These are phyloP conservation scores for Sicyos baderoa DNA, from an alignment of 306 rosid species.

Conservation along the genomic window DNA sequence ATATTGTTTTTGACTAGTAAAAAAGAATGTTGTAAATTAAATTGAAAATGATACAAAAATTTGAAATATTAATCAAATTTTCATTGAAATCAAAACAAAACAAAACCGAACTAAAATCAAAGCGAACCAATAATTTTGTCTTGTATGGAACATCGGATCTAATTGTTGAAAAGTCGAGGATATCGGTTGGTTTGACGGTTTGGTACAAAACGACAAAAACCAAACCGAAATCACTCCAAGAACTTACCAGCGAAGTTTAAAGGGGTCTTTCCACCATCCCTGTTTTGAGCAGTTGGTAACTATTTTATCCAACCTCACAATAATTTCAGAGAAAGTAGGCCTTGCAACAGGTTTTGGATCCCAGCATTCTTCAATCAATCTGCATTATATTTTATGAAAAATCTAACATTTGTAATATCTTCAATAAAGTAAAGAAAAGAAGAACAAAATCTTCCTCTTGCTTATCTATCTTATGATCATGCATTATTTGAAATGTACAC, in stretches of 20 bases:
- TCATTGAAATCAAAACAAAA: no score
- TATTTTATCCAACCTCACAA: conserved; percentile 73
- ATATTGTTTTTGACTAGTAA: no score
- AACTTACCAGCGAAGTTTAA: conserved; percentile 88
- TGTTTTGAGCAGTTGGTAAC: conserved; percentile 78
- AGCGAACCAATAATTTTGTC: no score
- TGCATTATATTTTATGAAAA: conserved; percentile 22
- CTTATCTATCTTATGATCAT: neutral
- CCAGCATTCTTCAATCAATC: conserved; percentile 97
- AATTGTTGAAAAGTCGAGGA: no score
- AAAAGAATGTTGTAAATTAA: no score
- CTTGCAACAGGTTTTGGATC: conserved; percentile 64
- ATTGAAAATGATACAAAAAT: no score
- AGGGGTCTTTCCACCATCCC: conserved; percentile 97
- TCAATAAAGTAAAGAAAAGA: neutral
- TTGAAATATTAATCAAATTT: no score
- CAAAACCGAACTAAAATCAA: no score
- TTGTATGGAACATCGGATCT: no score
- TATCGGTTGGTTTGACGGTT: no score
- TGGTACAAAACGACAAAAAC: no score
- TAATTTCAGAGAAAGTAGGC: conserved; percentile 77
- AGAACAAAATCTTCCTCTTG: neutral
- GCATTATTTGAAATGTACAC: neutral
- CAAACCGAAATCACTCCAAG: neutral
- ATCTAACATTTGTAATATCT: neutral